Base-by-base conservation (phyloP, 164 flowering plant species). In the Stephania yunnanensis region DNA sequence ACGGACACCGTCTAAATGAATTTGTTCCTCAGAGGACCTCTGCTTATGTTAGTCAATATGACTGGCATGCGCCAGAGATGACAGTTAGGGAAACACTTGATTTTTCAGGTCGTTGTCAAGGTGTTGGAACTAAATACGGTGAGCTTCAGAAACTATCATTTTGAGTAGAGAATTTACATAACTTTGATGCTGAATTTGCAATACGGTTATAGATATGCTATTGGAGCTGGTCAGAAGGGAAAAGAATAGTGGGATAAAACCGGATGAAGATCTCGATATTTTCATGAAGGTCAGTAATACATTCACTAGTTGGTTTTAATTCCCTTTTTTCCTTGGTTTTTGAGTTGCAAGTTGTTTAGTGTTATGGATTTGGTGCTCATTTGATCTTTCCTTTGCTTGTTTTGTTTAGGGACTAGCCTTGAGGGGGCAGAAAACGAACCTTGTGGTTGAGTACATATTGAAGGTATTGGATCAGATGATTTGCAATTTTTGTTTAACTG, bases 181-280 rank as follows among this genome's bases (percentile, higher is more conserved):
- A 55, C 36, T 29, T 74, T 4, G 20, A 74, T 50, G 42, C n/a
- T 52, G 50, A 70, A 29, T 44, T 4, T 78, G n/a, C 29, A 67
- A 31, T 29, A 19, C 48, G 79, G 73, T 67, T 46, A 63, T 73
- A 95, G 99, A 93, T 81, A 93, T 95, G 99, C 92, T 95, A 74
- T 15, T 89, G 91, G 99, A 95, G 78, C 98, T 96, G 68, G 74
- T 94, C 58, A 89, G 97, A 84, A 90, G 99, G 76, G 99, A 96
- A 80, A 96, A 96, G 84, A 76, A 79, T 44, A 87, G 89, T 66
- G 93, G 95, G 70, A 84, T 90, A 67, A 92, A 88, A 81, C 97
- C 99, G 30, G 99, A 94, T 78, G 97, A 90, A 81, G 99, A 96
- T 87, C 95, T 96, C 82, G 99, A 96, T 79, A 85, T 96, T 81